Percentiles rank a stretch among this genome's conserved stretches.
Evolutionary conservation across 805 yeast species (phyloP).

Genomic region (Candida ortonii): DNA sequence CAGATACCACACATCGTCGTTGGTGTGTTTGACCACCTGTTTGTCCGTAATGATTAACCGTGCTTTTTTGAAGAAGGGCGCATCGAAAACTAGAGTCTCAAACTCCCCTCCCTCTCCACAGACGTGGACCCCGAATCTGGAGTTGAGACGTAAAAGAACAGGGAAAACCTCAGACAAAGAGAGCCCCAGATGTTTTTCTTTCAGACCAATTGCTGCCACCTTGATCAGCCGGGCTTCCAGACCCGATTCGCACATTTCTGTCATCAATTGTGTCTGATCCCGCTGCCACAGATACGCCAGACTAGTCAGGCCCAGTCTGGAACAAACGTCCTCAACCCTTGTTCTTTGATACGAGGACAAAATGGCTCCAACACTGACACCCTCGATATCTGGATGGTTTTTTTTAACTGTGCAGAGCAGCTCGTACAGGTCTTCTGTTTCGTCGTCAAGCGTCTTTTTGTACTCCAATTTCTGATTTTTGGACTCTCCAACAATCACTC

Average conservation of each 20-base stretch:
- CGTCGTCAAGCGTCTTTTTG: conserved; percentile 65
- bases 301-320: conserved; percentile 61
- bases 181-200: conserved; percentile 63
- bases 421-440: conserved; percentile 75
- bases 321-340: conserved; percentile 89
- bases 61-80: conserved; percentile 71
- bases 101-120: conserved; percentile 99
- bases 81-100: conserved; percentile 88
- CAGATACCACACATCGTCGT: conserved; percentile 71
- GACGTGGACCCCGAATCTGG: conserved; percentile 75
- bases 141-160: conserved; percentile 53
- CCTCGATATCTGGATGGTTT: conserved; percentile 70
- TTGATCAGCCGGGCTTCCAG: conserved; percentile 83
- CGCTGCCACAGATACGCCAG: conserved; percentile 89
- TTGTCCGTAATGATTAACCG: conserved; percentile 41
- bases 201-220: conserved; percentile 89
- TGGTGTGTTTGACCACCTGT: conserved; percentile 44
- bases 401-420: conserved; percentile 48
- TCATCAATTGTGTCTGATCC: conserved; percentile 73
- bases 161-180: conserved; percentile 62
- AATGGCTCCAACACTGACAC: conserved; percentile 94
- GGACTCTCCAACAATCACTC: conserved; percentile 60
- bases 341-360: conserved; percentile 93
- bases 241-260: conserved; percentile 67
- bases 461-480: conserved; percentile 69